Evolutionary conservation across 1,284 basidiomycete genomes (phyloP).

Genomic region (Rhodotorula sp.): DNA sequence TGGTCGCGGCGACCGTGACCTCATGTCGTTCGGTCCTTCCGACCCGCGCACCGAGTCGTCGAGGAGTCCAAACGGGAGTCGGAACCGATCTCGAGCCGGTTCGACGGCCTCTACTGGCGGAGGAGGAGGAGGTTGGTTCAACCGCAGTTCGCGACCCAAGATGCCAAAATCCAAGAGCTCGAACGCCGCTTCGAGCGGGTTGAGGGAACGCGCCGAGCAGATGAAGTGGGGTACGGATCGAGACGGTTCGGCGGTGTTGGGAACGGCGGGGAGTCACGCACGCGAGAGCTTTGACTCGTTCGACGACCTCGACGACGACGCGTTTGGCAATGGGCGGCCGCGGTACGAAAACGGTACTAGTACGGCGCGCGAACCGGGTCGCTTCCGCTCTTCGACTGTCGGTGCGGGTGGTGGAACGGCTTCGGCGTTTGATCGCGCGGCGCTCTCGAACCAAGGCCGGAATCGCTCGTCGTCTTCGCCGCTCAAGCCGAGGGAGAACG

Average conservation of each 20-base stretch:
- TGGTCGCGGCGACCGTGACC: background rate
- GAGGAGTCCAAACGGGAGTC: background rate
- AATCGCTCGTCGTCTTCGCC: conserved; percentile 3
- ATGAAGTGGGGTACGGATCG: conserved; percentile 8
- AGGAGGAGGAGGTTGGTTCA: background rate
- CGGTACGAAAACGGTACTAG: background rate
- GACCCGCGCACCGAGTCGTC: background rate
- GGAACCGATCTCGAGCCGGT: background rate
- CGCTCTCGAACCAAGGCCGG: conserved; percentile 5
- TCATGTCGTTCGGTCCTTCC: background rate
- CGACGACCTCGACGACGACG: conserved; percentile 17
- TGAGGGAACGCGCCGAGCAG: conserved; percentile 9
- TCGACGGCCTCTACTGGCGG: background rate
- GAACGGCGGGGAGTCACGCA: too few species aligned
- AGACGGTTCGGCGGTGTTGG: background rate
- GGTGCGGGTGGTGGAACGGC: background rate
- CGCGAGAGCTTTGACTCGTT: conserved; percentile 30
- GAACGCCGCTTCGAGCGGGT: background rate
- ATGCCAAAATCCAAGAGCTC: conserved; percentile 17
- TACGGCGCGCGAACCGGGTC: background rate
- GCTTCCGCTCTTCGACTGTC: conserved; percentile 4
- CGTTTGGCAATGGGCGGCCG: background rate
- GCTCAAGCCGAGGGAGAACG: background rate
- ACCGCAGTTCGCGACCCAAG: conserved; percentile 7
- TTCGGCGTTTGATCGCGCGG: background rate